Conservation (phyloP, 2,329 filamentous ascomycete genomes). For the Thelonectria blattea region DNA sequence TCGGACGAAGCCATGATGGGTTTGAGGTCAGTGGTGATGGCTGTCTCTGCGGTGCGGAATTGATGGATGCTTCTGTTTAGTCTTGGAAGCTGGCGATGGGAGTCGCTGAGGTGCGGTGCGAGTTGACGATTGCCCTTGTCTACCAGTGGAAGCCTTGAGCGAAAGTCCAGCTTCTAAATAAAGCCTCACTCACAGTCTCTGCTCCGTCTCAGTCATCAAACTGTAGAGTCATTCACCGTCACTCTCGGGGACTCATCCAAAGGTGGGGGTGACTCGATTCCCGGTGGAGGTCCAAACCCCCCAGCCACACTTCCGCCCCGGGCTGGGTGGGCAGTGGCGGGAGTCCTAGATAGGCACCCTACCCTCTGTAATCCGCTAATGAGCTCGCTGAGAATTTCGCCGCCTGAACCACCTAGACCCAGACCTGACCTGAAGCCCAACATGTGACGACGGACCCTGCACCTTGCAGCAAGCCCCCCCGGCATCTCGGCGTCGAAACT, state of each 20-base stretch:
- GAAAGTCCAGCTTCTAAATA: constrained; percentile 1
- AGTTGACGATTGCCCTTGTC: not conserved
- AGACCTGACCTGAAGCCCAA: constrained; percentile 13
- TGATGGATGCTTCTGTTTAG: not conserved
- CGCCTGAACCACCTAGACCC: no score
- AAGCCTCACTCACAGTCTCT: not conserved
- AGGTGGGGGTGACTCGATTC: not conserved
- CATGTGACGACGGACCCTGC: constrained; percentile 35
- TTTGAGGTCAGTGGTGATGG: not conserved
- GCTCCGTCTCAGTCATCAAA: not conserved
- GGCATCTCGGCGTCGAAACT: not conserved
- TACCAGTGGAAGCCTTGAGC: not conserved
- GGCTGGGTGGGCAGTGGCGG: no score
- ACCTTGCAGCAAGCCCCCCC: constrained; percentile 17
- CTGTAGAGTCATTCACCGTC: constrained; percentile 19
- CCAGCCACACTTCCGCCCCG: not conserved
- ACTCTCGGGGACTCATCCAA: not conserved
- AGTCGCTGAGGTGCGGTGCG: no score
- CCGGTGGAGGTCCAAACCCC: not conserved
- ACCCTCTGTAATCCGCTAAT: constrained; percentile 5
- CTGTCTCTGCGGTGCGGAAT: not conserved
- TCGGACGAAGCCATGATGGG: constrained; percentile 44
- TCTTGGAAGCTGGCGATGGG: not conserved
- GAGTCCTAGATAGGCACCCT: no score
- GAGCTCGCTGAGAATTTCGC: constrained; percentile 9